Base-by-base conservation (phyloP, 163 green algal species). In the Prototheca stagnorum region DNA sequence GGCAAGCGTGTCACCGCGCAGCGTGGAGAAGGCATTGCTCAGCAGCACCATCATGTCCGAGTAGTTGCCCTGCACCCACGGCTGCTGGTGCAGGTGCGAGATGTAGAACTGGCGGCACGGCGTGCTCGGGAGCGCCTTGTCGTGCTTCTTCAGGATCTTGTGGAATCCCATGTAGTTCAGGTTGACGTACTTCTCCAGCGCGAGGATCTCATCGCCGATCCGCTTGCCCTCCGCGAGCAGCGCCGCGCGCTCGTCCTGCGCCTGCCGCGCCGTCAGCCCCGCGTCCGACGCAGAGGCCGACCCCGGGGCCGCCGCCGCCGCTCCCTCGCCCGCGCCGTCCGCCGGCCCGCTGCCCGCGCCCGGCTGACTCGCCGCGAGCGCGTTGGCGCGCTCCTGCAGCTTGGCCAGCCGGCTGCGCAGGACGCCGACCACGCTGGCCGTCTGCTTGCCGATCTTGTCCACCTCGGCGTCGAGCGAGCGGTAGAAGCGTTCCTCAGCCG, bases 91-190 rank as follows among this genome's bases (percentile, higher is more conserved):
- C 35, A 96, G 70, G 54, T 90, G 80, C 2, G 78, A 63, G 21
- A 94, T 72, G 68, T 93, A 96, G 68, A 93, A 96, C 70, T 91
- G 83, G 48, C 75, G 71, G 62, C 80, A 88, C 4, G 81, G 84
- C 39, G 64, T 65, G 49, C 83, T 63, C 15, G 85, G 84, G 49
- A 93, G 49, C 54, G 73, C 58, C 75, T 95, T 95, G 73, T 95
- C 85, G 61, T 95, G 85, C 77, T 95, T 95, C 72, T 94, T 95
- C 53, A 94, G 51, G 49, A 90, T 89, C 63, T 94, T 94, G 68
- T 94, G 80, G 46, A 93, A 82, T 3, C 82, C 84, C 82, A 65
- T 57, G 51, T 64, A 67, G 39, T 67, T 67, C 23, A 73, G 44
- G 55, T 65, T 64, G 39, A 65, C 84, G 59, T 79, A 95, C 65